Evolutionary conservation across 208 protist species (phyloP).

Genomic region (Leishmania martiniquensis): DNA sequence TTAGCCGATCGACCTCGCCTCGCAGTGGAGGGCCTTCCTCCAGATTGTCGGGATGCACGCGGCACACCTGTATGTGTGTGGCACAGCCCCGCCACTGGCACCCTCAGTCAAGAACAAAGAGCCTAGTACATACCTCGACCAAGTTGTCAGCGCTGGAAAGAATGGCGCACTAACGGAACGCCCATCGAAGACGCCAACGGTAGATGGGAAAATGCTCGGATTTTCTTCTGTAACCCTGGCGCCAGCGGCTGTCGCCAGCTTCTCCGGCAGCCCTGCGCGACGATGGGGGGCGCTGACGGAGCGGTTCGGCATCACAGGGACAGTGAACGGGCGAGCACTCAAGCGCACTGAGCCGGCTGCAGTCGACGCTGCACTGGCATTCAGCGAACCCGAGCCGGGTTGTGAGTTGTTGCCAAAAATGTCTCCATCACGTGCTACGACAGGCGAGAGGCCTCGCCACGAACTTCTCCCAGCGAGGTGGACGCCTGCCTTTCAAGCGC

Average conservation of each 20-base stretch:
- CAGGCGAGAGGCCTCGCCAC: background rate
- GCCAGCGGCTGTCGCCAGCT: background rate
- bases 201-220: background rate
- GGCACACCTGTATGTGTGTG: conserved; percentile 26
- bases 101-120: background rate
- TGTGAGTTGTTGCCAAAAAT: too few species aligned
- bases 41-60: conserved; percentile 4
- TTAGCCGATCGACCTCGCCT: background rate
- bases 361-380: background rate
- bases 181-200: background rate
- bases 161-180: background rate
- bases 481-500: too few species aligned
- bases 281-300: conserved; percentile 5
- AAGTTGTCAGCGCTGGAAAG: conserved; percentile 6
- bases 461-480: background rate
- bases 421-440: too few species aligned
- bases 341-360: background rate
- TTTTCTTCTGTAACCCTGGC: background rate
- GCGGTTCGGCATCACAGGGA: background rate
- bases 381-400: background rate
- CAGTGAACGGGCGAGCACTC: background rate
- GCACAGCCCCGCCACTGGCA: conserved; percentile 9
- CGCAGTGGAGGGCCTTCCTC: background rate
- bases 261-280: background rate
- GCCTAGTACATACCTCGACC: conserved; percentile 13